Conservation (phyloP, 139 green algal genomes). For the Chlorella sp. region DNA sequence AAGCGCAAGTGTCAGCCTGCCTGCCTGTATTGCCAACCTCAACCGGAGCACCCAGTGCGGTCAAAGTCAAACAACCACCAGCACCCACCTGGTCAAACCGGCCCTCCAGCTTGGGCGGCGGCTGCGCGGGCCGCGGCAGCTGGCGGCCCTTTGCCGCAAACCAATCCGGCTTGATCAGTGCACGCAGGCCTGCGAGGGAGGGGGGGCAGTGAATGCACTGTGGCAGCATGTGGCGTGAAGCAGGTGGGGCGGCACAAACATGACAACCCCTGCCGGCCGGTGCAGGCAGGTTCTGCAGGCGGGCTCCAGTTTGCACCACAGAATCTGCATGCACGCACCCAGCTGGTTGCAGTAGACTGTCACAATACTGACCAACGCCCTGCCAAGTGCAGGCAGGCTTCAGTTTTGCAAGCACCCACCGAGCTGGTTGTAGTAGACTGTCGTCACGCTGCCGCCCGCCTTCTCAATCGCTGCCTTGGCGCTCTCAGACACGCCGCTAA, state of each 20-base stretch:
- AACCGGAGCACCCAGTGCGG: no score
- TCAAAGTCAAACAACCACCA: constrained; percentile 34
- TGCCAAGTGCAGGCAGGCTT: neutral
- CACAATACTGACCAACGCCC: neutral
- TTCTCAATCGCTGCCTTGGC: constrained; percentile 69
- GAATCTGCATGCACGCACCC: no score
- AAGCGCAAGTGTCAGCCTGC: no score
- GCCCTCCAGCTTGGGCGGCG: constrained; percentile 68
- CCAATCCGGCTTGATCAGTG: constrained; percentile 79
- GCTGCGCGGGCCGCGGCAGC: constrained; percentile 75
- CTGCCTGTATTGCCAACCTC: no score
- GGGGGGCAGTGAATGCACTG: no score
- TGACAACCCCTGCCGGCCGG: no score
- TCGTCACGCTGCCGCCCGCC: constrained; percentile 81
- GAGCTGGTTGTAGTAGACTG: constrained; percentile 94
- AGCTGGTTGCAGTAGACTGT: no score
- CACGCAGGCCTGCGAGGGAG: constrained; percentile 55
- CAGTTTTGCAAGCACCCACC: constrained; percentile 31
- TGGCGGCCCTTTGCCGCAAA: constrained; percentile 73
- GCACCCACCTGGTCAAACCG: constrained; percentile 61
- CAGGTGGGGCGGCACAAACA: no score
- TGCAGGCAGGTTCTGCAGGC: no score
- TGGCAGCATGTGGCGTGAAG: no score
- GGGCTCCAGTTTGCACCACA: no score
- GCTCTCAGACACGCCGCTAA: constrained; percentile 64